A percentile compares a stretch with the other conserved stretches of the same genome.
phyloP scores from a whole-genome alignment of 192 early-diverging fungal genomes.

The Cladochytrium replicatum region DNA sequence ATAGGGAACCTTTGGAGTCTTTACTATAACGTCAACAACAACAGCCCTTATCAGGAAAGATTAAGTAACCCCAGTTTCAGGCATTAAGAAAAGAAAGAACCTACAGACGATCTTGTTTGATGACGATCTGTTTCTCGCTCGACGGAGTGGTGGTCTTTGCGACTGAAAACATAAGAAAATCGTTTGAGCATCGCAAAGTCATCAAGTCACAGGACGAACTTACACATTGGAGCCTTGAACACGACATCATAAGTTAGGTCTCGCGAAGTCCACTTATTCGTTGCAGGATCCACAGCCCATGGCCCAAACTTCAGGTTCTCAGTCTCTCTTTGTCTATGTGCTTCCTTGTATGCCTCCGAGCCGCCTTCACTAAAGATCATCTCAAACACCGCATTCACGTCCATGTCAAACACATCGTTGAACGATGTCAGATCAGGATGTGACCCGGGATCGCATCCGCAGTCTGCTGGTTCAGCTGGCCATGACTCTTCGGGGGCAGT shows the following conservation, averaged over 20 bases:
- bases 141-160: neutral
- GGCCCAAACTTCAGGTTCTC: constrained; percentile 9
- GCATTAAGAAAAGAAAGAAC: neutral
- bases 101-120: neutral
- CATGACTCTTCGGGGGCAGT: neutral
- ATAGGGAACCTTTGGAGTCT: constrained; percentile 23
- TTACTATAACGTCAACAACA: constrained; percentile 12
- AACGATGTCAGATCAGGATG: constrained; percentile 4
- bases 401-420: constrained; percentile 8
- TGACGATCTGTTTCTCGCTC: neutral
- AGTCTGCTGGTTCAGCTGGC: neutral
- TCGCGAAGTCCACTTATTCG: neutral
- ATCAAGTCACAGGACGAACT: neutral
- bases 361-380: constrained; percentile 12
- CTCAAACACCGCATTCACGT: constrained; percentile 15
- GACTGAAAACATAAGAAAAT: neutral
- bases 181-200: neutral
- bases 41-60: neutral
- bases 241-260: neutral
- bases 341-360: constrained; percentile 5
- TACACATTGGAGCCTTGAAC: neutral
- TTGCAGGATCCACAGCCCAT: constrained; percentile 8
- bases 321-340: constrained; percentile 11
- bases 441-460: neutral
- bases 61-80: neutral